These are phyloP conservation scores for Borealophlyctis nickersoniae DNA, from an alignment of 192 early-diverging fungal species.

Conservation along the genomic window DNA sequence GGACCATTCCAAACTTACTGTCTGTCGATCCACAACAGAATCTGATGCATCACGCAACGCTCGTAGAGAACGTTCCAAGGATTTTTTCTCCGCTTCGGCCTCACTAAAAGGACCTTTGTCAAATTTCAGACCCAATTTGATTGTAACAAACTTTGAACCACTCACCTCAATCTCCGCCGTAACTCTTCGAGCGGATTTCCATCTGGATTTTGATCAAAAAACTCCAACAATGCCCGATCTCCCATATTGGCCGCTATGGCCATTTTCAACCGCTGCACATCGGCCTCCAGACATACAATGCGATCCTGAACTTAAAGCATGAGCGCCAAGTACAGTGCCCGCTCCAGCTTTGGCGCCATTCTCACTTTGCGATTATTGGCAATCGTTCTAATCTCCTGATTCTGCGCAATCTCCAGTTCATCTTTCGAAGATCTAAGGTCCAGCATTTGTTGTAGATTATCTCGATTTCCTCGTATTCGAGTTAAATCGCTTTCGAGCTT, in stretches of 20 bases:
- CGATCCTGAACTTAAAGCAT: slow-evolving; percentile 35
- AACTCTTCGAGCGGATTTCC: slow-evolving; percentile 34
- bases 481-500: slow-evolving; percentile 41
- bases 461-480: slow-evolving; percentile 42
- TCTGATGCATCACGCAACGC: neutral
- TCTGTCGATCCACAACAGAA: neutral
- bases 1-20: slow-evolving; percentile 6
- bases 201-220: slow-evolving; percentile 38
- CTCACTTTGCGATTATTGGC: slow-evolving; percentile 41
- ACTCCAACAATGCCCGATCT: slow-evolving; percentile 36
- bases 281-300: slow-evolving; percentile 43
- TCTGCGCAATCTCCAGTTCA: slow-evolving; percentile 29
- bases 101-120: neutral
- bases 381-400: slow-evolving; percentile 35
- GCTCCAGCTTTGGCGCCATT: no score
- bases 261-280: slow-evolving; percentile 42
- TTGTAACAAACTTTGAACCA: slow-evolving; percentile 16
- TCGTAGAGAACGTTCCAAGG: neutral
- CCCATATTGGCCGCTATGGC: slow-evolving; percentile 30
- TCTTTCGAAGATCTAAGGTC: slow-evolving; percentile 43
- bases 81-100: neutral
- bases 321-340: no score
- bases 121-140: neutral
- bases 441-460: slow-evolving; percentile 34
- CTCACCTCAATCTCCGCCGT: no score